Evolutionary conservation across 768 basidiomycete species (phyloP).

Genomic region (Clitopilus hobsonii): DNA sequence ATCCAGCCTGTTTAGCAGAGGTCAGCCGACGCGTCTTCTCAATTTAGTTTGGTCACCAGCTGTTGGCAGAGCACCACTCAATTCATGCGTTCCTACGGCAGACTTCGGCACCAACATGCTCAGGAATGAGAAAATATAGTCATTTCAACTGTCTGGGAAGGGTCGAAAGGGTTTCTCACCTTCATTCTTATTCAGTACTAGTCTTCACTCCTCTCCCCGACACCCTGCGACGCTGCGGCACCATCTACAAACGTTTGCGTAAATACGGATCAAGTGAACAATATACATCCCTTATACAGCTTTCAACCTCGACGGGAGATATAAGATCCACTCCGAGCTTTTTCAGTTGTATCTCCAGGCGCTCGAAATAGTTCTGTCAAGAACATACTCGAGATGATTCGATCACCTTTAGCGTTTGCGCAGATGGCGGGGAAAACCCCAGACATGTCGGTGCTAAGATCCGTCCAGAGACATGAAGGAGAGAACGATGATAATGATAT

Average conservation of each 20-base stretch:
- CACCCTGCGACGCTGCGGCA: background rate
- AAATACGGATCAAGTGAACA: background rate
- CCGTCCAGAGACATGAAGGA: background rate
- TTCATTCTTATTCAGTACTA: too few species aligned
- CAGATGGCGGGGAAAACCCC: background rate
- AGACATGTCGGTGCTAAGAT: background rate
- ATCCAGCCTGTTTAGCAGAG: background rate
- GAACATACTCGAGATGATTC: background rate
- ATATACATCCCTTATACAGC: background rate
- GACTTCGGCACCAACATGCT: too few species aligned
- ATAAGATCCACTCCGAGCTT: background rate
- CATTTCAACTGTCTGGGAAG: too few species aligned
- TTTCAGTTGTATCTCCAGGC: background rate
- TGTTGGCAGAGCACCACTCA: too few species aligned
- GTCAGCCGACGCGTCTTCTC: background rate
- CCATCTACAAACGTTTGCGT: background rate
- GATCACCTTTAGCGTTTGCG: background rate
- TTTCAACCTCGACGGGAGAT: background rate
- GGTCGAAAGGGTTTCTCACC: too few species aligned
- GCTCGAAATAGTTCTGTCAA: background rate
- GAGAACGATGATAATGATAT: background rate
- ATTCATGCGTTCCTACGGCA: too few species aligned
- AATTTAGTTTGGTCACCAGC: background rate
- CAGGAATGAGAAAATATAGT: too few species aligned
- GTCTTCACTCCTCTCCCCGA: background rate